A percentile compares a stretch with the other conserved stretches of the same genome.
Evolutionary conservation across 2,329 filamentous ascomycete genomes (phyloP).

Genomic region (Hypoxylon sp.): DNA sequence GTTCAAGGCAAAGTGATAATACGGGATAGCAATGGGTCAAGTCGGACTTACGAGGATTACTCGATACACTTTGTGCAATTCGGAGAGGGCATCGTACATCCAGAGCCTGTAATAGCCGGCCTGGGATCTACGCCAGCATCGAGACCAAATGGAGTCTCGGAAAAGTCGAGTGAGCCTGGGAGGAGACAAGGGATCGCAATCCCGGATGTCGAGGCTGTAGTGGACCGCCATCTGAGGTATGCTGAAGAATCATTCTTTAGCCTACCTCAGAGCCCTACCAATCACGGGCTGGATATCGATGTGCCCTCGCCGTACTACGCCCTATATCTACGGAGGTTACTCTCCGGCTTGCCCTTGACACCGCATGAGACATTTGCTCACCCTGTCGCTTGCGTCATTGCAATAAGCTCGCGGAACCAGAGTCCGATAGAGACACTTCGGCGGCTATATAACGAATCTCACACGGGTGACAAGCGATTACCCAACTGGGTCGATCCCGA

Average conservation of each 20-base stretch:
- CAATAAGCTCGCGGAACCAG: slow-evolving; percentile 89
- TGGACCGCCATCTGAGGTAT: slow-evolving; percentile 83
- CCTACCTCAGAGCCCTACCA: slow-evolving; percentile 57
- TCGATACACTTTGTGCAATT: slow-evolving; percentile 87
- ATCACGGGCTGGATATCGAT: slow-evolving; percentile 62
- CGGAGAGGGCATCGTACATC: slow-evolving; percentile 69
- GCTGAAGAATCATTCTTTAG: slow-evolving; percentile 73
- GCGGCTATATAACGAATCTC: slow-evolving; percentile 87
- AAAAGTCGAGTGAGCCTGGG: slow-evolving; percentile 44
- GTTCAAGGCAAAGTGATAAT: slow-evolving; percentile 91
- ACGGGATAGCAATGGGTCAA: slow-evolving; percentile 88
- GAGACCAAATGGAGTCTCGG: slow-evolving; percentile 52
- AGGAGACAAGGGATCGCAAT: slow-evolving; percentile 60
- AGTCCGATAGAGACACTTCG: slow-evolving; percentile 89
- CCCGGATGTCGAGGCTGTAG: slow-evolving; percentile 81
- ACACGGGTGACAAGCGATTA: slow-evolving; percentile 78
- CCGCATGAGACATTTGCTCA: slow-evolving; percentile 95
- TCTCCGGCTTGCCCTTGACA: slow-evolving; percentile 83
- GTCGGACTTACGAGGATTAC: slow-evolving; percentile 89
- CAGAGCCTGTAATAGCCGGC: slow-evolving; percentile 59
- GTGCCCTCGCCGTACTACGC: slow-evolving; percentile 84
- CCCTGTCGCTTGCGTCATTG: slow-evolving; percentile 93
- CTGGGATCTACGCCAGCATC: slow-evolving; percentile 50
- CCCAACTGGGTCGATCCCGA: slow-evolving; percentile 92
- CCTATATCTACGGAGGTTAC: slow-evolving; percentile 84